These are phyloP conservation scores for Candida berthetii DNA, from an alignment of 805 yeast genomes.

Conservation along the genomic window DNA sequence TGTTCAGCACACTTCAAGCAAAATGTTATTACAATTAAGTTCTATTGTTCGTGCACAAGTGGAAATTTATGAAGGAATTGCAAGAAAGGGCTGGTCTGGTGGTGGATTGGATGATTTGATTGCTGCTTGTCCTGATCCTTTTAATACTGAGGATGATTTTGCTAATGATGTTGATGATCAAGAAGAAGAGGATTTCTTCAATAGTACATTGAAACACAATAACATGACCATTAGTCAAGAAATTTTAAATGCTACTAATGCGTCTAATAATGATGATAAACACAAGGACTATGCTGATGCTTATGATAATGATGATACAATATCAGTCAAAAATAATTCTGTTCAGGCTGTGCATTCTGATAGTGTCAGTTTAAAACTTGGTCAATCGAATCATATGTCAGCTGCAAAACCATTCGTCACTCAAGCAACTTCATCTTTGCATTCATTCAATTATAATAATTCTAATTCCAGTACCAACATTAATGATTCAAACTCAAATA, in stretches of 20 bases:
- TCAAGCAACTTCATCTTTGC: not conserved
- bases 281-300: not conserved
- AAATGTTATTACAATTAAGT: conserved; percentile 49
- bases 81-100: conserved; percentile 81
- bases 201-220: too few species aligned
- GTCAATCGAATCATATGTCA: too few species aligned
- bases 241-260: not conserved
- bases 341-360: too few species aligned
- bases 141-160: conserved; percentile 22
- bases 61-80: conserved; percentile 74
- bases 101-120: conserved; percentile 76
- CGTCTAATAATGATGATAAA: conserved; percentile 1
- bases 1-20: conserved; percentile 55
- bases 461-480: not conserved
- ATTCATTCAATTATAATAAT: not conserved
- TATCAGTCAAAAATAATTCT: too few species aligned
- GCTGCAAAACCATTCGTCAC: too few species aligned
- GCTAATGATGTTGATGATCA: conserved; percentile 20
- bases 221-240: too few species aligned
- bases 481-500: not conserved
- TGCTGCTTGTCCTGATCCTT: conserved; percentile 61
- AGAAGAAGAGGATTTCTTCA: conserved; percentile 4
- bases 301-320: too few species aligned
- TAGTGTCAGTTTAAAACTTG: too few species aligned
- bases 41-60: conserved; percentile 72